Conservation (phyloP, 2,329 filamentous ascomycete species). For the Volutella citrinella region DNA sequence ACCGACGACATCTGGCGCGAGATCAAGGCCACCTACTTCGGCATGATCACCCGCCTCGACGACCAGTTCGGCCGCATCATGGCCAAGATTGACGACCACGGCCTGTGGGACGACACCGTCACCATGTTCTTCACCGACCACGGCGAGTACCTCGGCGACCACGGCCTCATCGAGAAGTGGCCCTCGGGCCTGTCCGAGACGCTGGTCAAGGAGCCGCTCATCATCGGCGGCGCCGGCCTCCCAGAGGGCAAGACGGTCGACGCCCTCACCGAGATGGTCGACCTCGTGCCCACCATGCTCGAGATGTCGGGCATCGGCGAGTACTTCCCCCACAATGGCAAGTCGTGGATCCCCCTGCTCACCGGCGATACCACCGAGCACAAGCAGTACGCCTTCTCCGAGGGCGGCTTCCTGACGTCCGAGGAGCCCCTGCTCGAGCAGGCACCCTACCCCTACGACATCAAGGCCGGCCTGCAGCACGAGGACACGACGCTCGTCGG, state of each 20-base stretch:
- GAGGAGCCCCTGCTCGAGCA: slow-evolving; percentile 46
- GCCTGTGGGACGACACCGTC: slow-evolving; percentile 36
- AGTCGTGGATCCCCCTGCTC: slow-evolving; percentile 31
- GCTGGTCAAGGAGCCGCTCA: slow-evolving; percentile 41
- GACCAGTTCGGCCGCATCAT: slow-evolving; percentile 43
- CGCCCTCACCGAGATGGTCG: slow-evolving; percentile 43
- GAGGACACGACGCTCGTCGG: slow-evolving; percentile 41
- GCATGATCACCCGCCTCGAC: slow-evolving; percentile 44
- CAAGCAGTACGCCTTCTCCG: slow-evolving; percentile 40
- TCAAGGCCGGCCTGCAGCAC: slow-evolving; percentile 44
- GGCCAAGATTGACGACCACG: slow-evolving; percentile 29
- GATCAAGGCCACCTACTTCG: slow-evolving; percentile 43
- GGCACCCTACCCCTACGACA: slow-evolving; percentile 42
- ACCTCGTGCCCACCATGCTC: slow-evolving; percentile 42
- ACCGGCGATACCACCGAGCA: slow-evolving; percentile 22
- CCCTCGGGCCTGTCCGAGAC: slow-evolving; percentile 41
- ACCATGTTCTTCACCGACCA: slow-evolving; percentile 45
- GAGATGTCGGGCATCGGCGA: slow-evolving; percentile 36
- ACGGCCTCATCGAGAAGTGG: slow-evolving; percentile 49
- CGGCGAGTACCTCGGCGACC: slow-evolving; percentile 45
- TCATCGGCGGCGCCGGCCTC: slow-evolving; percentile 40
- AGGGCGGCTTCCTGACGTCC: slow-evolving; percentile 41
- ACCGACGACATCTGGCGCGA: slow-evolving; percentile 42
- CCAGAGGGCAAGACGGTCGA: slow-evolving; percentile 30
- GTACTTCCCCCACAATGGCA: slow-evolving; percentile 38